Evolutionary conservation across 768 basidiomycete genomes (phyloP), one percentile per base, ranked within the genome.

Genomic region (Sarcodon aspratus): DNA sequence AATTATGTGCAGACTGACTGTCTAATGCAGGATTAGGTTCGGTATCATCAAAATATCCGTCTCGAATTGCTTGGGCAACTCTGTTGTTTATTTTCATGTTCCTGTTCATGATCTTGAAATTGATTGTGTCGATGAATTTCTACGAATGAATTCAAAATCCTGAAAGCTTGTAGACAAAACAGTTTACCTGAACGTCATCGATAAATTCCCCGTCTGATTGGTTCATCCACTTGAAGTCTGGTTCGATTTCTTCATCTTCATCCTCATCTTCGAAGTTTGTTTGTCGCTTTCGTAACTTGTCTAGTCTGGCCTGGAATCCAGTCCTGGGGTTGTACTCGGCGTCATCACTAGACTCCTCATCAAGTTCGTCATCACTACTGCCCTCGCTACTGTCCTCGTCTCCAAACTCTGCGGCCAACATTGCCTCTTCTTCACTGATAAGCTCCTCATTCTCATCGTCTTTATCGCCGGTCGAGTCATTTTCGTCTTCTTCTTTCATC

Each of bases 51-150:
- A 70, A 70, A 43, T 65, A 56, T 4, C 82, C 87, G 55, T 82
- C 66, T 10, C 67, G 68, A 34, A 87, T 69, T 0, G 84, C 73
- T 17, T 66, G 66, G 71, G 87, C 85, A 0, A 82, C 45, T 33
- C 69, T 61, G n/a, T 80, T 80, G 49, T 69, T 66, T 49, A 64
- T 61, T 55, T 78, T 79, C 31, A 74, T 66, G 49, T 76, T 64
- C 33, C 59, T 64, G 8, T 70, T 63, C 17, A 55, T 55, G 3
- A 80, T 52, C 31, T 27, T 27, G 21, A 27, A 27, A 27, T 27
- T 27, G 21, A 27, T 27, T 27, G 21, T 27, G 21, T 27, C 21
- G 21, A 27, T 27, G 21, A 27, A 82, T 66, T 9, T 71, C 69
- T 17, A 70, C 68, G 48, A 83, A 75, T 17, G 77, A 73, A 36